Evolutionary conservation across 495 filamentous ascomycete genomes (phyloP).

Genomic region (Podospora australis): DNA sequence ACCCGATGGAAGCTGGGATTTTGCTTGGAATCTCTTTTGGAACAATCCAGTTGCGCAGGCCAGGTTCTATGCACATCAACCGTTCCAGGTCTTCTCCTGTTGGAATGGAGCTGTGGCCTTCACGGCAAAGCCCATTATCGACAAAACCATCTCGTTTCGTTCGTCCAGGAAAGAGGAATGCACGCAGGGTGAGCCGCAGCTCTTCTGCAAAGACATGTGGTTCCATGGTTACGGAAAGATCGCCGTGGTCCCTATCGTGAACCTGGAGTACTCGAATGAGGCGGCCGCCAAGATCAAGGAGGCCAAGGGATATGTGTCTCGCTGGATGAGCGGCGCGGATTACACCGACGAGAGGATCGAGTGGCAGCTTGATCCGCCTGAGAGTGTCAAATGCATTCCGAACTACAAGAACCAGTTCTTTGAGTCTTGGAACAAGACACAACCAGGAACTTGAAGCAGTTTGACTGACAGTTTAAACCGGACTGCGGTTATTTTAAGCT

Average conservation of each 20-base stretch:
- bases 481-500: too few relatives aligned
- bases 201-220: conserved; percentile 49
- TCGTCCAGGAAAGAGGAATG: conserved; percentile 34
- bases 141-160: conserved; percentile 32
- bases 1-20: conserved; percentile 35
- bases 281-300: conserved; percentile 33
- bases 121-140: conserved; percentile 23
- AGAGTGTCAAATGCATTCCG: conserved; percentile 22
- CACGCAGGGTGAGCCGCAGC: conserved; percentile 38
- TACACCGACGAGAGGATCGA: conserved; percentile 9
- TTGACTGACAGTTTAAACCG: too few relatives aligned
- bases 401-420: conserved; percentile 17
- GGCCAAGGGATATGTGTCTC: conserved; percentile 34
- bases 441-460: conserved; percentile 11
- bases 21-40: conserved; percentile 42
- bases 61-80: conserved; percentile 22
- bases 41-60: conserved; percentile 25
- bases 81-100: conserved; percentile 51
- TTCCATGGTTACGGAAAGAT: conserved; percentile 38
- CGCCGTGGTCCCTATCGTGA: conserved; percentile 43
- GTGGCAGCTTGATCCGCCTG: conserved; percentile 18
- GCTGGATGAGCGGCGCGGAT: conserved; percentile 3
- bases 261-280: conserved; percentile 39
- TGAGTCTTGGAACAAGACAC: conserved; percentile 22
- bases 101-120: conserved; percentile 45